phyloP scores from a whole-genome alignment of 1,139 yeast genomes.

The Suhomyces bribrorum region DNA sequence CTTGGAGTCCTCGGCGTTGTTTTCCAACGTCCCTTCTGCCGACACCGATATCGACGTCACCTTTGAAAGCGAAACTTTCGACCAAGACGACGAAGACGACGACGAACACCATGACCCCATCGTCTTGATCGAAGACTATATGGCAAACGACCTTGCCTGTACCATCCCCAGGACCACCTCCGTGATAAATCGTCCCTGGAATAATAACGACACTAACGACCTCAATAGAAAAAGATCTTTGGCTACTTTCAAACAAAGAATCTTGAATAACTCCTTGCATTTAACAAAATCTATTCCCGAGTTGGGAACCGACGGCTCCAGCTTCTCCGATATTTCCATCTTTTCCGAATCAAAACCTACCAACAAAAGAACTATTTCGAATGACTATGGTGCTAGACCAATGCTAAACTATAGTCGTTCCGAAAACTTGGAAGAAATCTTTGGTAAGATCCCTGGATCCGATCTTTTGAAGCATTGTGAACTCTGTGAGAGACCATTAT shows the following conservation, averaged over 20 bases:
- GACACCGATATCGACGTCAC: constrained; percentile 8
- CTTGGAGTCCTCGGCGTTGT: background rate
- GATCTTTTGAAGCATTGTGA: constrained; percentile 57
- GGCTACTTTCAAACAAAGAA: constrained; percentile 41
- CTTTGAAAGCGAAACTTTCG: constrained; percentile 9
- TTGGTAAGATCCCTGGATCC: constrained; percentile 44
- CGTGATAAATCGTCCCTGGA: background rate
- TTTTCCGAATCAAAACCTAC: constrained; percentile 14
- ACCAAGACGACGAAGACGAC: constrained; percentile 22
- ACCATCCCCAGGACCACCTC: background rate
- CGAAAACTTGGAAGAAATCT: constrained; percentile 41
- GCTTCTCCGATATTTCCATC: constrained; percentile 18
- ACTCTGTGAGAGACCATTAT: constrained; percentile 65
- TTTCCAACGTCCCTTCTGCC: background rate
- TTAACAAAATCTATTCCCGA: constrained; percentile 8
- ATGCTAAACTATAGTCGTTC: constrained; percentile 6
- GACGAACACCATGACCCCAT: constrained; percentile 48
- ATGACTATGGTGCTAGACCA: constrained; percentile 12
- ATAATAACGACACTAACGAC: constrained; percentile 10
- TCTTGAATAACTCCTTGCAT: constrained; percentile 11
- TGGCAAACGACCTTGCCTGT: constrained; percentile 17
- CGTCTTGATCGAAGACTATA: constrained; percentile 53
- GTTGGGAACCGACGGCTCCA: constrained; percentile 8
- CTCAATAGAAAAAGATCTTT: constrained; percentile 36
- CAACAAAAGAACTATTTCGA: constrained; percentile 18